A percentile compares a stretch with the other conserved stretches of the same genome.
Evolutionary conservation across 805 yeast genomes (phyloP).

Genomic region (Hanseniaspora vineae): DNA sequence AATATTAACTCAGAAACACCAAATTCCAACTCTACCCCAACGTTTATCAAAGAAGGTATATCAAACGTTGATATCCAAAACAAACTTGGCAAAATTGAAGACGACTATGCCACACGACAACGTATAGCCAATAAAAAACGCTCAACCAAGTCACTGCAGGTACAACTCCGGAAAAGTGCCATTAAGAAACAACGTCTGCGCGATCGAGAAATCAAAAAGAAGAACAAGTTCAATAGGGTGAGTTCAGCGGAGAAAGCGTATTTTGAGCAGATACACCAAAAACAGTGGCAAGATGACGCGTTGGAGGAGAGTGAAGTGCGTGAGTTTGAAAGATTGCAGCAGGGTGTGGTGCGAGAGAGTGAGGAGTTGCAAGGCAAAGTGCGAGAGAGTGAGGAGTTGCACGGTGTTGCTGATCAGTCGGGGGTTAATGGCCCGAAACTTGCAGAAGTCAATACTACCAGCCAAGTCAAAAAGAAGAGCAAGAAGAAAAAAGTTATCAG

Average conservation of each 20-base stretch:
- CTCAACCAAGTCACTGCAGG: slow-evolving; percentile 18
- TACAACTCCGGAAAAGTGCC: slow-evolving; percentile 19
- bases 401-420: too few species aligned
- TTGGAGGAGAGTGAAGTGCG: slow-evolving; percentile 5
- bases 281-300: neutral
- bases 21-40: too few species aligned
- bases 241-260: slow-evolving; percentile 14
- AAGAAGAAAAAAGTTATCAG: too few species aligned
- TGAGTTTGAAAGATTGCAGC: slow-evolving; percentile 5
- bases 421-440: too few species aligned
- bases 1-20: too few species aligned
- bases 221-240: slow-evolving; percentile 19
- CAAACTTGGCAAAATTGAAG: slow-evolving; percentile 7
- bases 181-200: slow-evolving; percentile 16
- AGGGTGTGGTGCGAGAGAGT: neutral
- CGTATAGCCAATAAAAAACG: slow-evolving; percentile 13
- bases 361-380: too few species aligned
- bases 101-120: slow-evolving; percentile 11
- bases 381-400: too few species aligned
- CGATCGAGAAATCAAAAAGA: slow-evolving; percentile 12
- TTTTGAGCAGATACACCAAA: slow-evolving; percentile 4
- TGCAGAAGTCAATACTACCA: too few species aligned
- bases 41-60: slow-evolving; percentile 19
- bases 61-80: slow-evolving; percentile 15
- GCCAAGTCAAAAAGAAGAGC: too few species aligned